Base-by-base conservation (phyloP, 495 filamentous ascomycete genomes). In the Tuber brumale region DNA sequence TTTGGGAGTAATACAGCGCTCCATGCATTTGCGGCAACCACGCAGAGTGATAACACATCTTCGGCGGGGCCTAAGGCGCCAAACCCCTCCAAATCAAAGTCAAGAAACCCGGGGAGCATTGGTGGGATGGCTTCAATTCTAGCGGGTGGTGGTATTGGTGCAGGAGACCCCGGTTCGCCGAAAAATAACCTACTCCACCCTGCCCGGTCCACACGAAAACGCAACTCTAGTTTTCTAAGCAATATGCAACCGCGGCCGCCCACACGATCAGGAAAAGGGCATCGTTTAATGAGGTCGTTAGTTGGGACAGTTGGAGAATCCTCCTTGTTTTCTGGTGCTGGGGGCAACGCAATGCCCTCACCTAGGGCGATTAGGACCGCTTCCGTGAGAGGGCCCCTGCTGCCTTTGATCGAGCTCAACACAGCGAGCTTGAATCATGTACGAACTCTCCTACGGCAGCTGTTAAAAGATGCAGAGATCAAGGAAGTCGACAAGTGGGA, bases 371-470 rank as follows among this genome's bases (percentile, higher is more conserved):
- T 90, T 21, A 88, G 93, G 81, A 97, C 93, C 82, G 92, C 93
- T 18, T 95, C 95, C 3, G 93, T 96, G 89, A 90, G 89, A 80
- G 93, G 94, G 37, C 87, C 88, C 14, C 90, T 88, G 71, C 89
- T 91, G 21, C 90, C 94, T 2, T 89, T 90, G 18, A 85, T 94
- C 51, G 93, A 97, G 79, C 85, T 99, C 72, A 97, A 96, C 73
- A 89, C 89, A 74, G 92, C 93, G 23, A 97, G 95, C 79, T 83
- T 97, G 74, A 88, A 94, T 78, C 96, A 99, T 84, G 93, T 97
- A 31, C 90, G 90, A 66, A 92, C 89, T 79, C 89, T 99, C 27
- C 86, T 98, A 31, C 89, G 88, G 18, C 96, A 99, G 83, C 86
- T 98, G 27, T 84, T 99, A 19, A 85, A 89, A 73, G 95, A 97